These are phyloP conservation scores for Alternaria infectoria DNA, from an alignment of 2,329 filamentous ascomycete species.

Conservation along the genomic window DNA sequence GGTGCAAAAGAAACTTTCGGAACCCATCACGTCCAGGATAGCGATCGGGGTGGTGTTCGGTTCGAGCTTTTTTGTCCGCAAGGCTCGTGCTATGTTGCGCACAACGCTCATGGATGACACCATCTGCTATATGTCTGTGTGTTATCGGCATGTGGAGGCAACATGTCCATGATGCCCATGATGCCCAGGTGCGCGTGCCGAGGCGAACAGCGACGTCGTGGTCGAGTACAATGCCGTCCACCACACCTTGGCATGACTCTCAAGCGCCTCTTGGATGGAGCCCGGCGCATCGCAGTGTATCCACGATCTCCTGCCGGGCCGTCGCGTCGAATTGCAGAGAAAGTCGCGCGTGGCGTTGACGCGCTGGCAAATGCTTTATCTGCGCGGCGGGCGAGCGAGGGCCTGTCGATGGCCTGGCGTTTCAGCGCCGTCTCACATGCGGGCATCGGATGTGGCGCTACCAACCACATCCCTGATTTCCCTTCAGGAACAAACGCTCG, in stretches of 20 bases:
- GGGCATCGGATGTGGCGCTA: conserved; percentile 35
- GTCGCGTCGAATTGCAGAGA: conserved; percentile 30
- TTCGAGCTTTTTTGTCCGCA: neutral
- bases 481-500: conserved; percentile 35
- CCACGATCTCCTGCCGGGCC: conserved; percentile 31
- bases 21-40: neutral
- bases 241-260: conserved; percentile 7
- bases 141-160: neutral
- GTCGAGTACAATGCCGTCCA: conserved; percentile 7
- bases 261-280: conserved; percentile 2
- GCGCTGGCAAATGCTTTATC: conserved; percentile 30
- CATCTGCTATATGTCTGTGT: neutral
- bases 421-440: conserved; percentile 30
- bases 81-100: conserved; percentile 7
- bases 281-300: conserved; percentile 23
- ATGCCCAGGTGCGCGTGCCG: neutral
- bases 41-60: neutral
- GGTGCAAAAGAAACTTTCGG: conserved; percentile 2
- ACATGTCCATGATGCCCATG: neutral
- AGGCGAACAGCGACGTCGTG: conserved; percentile 3
- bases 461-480: conserved; percentile 24
- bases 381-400: conserved; percentile 28
- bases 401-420: conserved; percentile 19
- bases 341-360: conserved; percentile 31
- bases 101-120: neutral